Evolutionary conservation across 2,329 filamentous ascomycete genomes (phyloP), one percentile per base, ranked within the genome.

Genomic region (Alternaria ethzedia): DNA sequence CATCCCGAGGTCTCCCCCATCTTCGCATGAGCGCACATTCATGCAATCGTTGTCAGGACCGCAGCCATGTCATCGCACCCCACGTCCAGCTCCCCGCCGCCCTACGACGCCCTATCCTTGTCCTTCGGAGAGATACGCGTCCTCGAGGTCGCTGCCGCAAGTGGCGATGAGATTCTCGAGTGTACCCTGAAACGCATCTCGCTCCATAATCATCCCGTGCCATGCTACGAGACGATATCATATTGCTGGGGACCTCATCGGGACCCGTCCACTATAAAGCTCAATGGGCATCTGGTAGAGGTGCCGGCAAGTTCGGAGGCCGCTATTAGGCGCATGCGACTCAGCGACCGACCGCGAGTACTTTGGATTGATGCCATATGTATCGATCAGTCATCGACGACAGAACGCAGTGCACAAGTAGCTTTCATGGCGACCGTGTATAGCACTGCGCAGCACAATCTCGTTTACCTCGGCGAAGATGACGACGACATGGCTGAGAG

Each of bases 1-100:
- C n/a, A 30, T n/a, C n/a, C n/a, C n/a, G n/a, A n/a, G n/a, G n/a
- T 26, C 2, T 9, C n/a, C 0, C 8, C 0, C 11, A 8, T 0
- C n/a, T 30, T 15, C 1, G 5, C 11, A 15, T 8, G 6, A 13
- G 46, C 11, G 26, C 10, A 5, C 26, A 11, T 10, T 9, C 21
- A 9, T 1, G 3, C 21, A n/a, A 25, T 3, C 17, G 10, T 13
- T 46, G 1, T 9, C 13, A 46, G 12, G 1, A 25, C 4, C 44
- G 13, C 11, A 15, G 13, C 5, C 20, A 28, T 26, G 45, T 28
- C 9, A 2, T 2, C 25, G 15, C 15, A 11, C 2, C 3, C 15
- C 1, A 28, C 46, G n/a, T 15, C 25, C 25, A 3, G 0, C 15
- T 6, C 15, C 17, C 9, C 3, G 2, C 6, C 26, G 6, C 47